Evolutionary conservation across 257 asterid genomes (phyloP).

Genomic region (Primulina tabacum): DNA sequence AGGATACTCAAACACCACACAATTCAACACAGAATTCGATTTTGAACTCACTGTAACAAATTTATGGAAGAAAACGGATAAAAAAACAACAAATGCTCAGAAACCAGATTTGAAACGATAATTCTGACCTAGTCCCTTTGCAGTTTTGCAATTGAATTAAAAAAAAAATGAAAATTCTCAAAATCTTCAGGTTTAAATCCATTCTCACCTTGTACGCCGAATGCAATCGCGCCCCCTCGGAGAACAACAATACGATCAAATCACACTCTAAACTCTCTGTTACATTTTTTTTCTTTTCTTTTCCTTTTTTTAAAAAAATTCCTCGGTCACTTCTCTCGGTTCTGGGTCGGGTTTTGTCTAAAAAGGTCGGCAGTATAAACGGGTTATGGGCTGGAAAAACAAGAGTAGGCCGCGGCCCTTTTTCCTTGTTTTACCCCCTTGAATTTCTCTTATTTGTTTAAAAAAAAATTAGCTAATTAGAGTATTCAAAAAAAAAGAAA

Average conservation of each 20-base stretch:
- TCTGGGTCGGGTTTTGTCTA: not conserved
- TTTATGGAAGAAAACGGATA: not conserved
- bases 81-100: not conserved
- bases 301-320: too few species aligned
- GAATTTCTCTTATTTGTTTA: too few species aligned
- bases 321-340: not conserved
- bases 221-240: not conserved
- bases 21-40: not conserved
- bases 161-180: too few species aligned
- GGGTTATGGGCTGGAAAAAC: too few species aligned
- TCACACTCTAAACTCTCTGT: not conserved
- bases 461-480: too few species aligned
- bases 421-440: too few species aligned
- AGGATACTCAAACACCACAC: not conserved
- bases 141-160: not conserved
- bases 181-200: not conserved
- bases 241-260: not conserved
- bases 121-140: not conserved
- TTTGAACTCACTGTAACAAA: not conserved
- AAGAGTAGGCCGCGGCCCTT: too few species aligned
- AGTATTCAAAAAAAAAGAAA: too few species aligned
- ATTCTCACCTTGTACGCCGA: not conserved
- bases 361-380: not conserved
- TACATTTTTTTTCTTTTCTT: too few species aligned
- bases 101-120: not conserved